Percentiles rank a stretch among this genome's conserved stretches.
phyloP scores from a whole-genome alignment of 306 rosid genomes.

The Coriaria nepalensis region DNA sequence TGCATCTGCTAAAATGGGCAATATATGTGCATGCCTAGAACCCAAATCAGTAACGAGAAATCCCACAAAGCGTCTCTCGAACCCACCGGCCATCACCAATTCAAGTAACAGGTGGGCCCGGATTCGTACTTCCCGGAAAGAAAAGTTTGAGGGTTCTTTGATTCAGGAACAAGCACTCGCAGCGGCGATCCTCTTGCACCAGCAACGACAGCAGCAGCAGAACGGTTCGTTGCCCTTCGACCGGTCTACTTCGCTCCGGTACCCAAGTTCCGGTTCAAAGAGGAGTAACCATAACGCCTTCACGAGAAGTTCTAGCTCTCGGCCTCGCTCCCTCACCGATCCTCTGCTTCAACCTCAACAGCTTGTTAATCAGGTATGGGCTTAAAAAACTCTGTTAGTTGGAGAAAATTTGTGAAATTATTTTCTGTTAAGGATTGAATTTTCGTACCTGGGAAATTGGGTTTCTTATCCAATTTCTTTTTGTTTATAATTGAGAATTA shows the following conservation, averaged over 20 bases:
- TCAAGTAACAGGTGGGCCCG: conserved; percentile 44
- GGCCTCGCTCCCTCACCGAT: conserved; percentile 78
- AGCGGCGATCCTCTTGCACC: conserved; percentile 69
- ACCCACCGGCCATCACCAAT: conserved; percentile 24
- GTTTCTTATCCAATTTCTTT: too few species aligned
- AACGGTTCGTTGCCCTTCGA: conserved; percentile 44
- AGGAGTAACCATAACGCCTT: conserved; percentile 26
- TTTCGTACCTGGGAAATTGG: neutral
- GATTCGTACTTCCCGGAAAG: conserved; percentile 37
- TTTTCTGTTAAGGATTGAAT: neutral
- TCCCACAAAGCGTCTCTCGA: conserved; percentile 39
- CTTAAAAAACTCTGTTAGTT: neutral
- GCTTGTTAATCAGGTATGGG: conserved; percentile 56
- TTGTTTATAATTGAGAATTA: too few species aligned
- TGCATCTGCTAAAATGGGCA: conserved; percentile 62
- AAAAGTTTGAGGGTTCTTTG: conserved; percentile 40
- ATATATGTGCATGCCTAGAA: conserved; percentile 52
- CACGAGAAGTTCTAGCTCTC: conserved; percentile 80
- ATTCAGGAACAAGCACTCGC: conserved; percentile 74
- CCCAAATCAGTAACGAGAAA: conserved; percentile 25
- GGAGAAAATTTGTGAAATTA: neutral
- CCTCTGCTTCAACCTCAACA: conserved; percentile 91
- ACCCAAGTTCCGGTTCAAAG: conserved; percentile 48
- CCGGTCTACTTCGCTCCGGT: conserved; percentile 67
- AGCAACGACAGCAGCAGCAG: conserved; percentile 48